phyloP scores from a whole-genome alignment of 2,329 filamentous ascomycete species.

The Cordyceps militaris region DNA sequence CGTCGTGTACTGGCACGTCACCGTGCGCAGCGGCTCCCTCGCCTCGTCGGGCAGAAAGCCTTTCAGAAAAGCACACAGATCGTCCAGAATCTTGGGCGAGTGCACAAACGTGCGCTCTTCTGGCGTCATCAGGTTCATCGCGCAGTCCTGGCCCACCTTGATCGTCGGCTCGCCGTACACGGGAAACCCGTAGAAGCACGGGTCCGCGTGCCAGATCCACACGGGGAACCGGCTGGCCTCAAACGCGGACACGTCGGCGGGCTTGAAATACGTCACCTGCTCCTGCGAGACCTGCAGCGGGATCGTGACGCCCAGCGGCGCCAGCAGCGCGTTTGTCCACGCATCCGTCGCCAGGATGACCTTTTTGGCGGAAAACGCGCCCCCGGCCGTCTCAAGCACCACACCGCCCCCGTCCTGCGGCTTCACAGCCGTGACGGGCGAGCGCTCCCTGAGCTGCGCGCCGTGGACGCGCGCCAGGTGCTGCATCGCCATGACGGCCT shows the following conservation, averaged over 20 bases:
- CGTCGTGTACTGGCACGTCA: constrained; percentile 22
- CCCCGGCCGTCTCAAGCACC: constrained; percentile 7
- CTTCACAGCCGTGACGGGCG: neutral
- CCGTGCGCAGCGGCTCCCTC: constrained; percentile 17
- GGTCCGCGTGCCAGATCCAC: constrained; percentile 13
- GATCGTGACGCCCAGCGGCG: constrained; percentile 22
- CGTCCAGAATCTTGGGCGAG: constrained; percentile 2
- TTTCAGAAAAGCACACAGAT: neutral
- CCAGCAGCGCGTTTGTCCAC: constrained; percentile 14
- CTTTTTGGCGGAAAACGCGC: constrained; percentile 8
- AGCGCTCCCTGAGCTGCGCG: constrained; percentile 11
- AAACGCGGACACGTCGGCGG: neutral
- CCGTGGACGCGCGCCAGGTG: constrained; percentile 9
- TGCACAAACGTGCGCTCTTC: constrained; percentile 12
- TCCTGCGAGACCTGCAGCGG: constrained; percentile 7
- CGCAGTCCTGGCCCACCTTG: constrained; percentile 13
- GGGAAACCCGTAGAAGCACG: constrained; percentile 16
- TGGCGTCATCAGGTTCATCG: constrained; percentile 13
- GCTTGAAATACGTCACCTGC: constrained; percentile 16
- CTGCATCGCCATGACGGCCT: constrained; percentile 14
- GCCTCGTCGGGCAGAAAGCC: neutral
- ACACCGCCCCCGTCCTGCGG: constrained; percentile 1
- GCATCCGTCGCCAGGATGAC: constrained; percentile 15
- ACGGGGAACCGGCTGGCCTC: constrained; percentile 12
- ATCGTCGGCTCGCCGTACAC: constrained; percentile 15